These are phyloP conservation scores for Penicillium crustosum DNA, from an alignment of 2,329 filamentous ascomycete genomes.

Conservation along the genomic window DNA sequence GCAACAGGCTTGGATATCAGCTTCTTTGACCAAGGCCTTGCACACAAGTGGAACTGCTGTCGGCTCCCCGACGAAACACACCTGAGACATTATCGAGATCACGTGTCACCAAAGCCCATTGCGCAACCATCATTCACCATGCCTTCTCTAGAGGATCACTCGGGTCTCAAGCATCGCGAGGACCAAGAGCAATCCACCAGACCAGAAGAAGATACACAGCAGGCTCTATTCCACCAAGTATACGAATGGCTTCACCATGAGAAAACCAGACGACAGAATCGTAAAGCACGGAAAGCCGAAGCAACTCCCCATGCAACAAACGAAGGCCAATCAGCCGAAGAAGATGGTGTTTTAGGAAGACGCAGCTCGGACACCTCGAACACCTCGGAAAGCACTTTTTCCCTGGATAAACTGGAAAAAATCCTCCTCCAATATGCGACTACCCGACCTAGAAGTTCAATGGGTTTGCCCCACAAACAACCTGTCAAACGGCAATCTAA, in stretches of 20 bases:
- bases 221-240: slow-evolving; percentile 66
- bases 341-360: slow-evolving; percentile 12
- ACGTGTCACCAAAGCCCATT: slow-evolving; percentile 27
- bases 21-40: slow-evolving; percentile 26
- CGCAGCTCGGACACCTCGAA: slow-evolving; percentile 61
- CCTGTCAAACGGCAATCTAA: slow-evolving; percentile 26
- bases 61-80: slow-evolving; percentile 21
- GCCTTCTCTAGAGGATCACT: slow-evolving; percentile 32
- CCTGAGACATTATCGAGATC: slow-evolving; percentile 31
- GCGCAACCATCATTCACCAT: slow-evolving; percentile 28
- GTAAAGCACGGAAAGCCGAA: slow-evolving; percentile 51
- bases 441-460: slow-evolving; percentile 29
- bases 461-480: slow-evolving; percentile 16
- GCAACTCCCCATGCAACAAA: slow-evolving; percentile 41
- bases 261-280: slow-evolving; percentile 63
- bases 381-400: slow-evolving; percentile 67
- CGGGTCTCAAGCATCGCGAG: slow-evolving; percentile 28
- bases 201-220: slow-evolving; percentile 34
- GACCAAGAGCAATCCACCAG: slow-evolving; percentile 30
- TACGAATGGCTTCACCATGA: slow-evolving; percentile 82
- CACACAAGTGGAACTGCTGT: slow-evolving; percentile 19
- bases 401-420: slow-evolving; percentile 75
- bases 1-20: slow-evolving; percentile 29
- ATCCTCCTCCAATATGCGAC: slow-evolving; percentile 56
- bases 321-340: slow-evolving; percentile 28